Base-by-base conservation (phyloP, 208 protist species). In the Trypanosoma caninum region DNA sequence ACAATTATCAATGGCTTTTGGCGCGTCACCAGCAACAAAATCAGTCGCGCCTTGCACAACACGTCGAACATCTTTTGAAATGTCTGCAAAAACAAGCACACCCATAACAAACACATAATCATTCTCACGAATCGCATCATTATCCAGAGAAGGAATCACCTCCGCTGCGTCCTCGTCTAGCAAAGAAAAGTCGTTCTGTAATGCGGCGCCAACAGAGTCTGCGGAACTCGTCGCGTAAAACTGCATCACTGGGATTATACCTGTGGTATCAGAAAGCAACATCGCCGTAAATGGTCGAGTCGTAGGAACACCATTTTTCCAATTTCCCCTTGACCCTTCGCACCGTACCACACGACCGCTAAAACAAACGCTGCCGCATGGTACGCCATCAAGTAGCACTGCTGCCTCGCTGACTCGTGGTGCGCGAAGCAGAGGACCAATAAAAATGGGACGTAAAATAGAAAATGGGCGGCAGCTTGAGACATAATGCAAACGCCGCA, bases 51-150 rank as follows among this genome's bases (percentile, higher is more conserved):
- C 68, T 42, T 55, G 28, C 13, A 68, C 34, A 13, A 70, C 59
- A 30, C 52, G 28, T 1, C 52, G 68, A 10, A 69, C 34, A 7
- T 57, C 52, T 14, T 23, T 76, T 22, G 34, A 59, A 47, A 27
- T 70, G 10, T 89, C 82, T 0, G 72, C 67, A 54, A 85, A 89
- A 2, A 56, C 56, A 10, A 89, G 54, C 18, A 69, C 58, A 0
- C 82, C 82, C 1, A 69, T 34, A 44, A 71, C 79, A 50, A 83
- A 62, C 0, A 85, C 73, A 61, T 89, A 85, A 66, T 89, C 82
- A 54, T 75, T 72, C 13, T 80, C 57, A 23, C 31, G 37, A 9
- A 82, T 14, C 2, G 55, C 60, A 4, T 46, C 22, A 18, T 65
- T 42, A 31, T 40, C 58, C 3, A 33, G 28, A n/a, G 38, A 40